Base-by-base conservation (phyloP, 768 basidiomycete genomes). In the Fomitopsis pulvina region DNA sequence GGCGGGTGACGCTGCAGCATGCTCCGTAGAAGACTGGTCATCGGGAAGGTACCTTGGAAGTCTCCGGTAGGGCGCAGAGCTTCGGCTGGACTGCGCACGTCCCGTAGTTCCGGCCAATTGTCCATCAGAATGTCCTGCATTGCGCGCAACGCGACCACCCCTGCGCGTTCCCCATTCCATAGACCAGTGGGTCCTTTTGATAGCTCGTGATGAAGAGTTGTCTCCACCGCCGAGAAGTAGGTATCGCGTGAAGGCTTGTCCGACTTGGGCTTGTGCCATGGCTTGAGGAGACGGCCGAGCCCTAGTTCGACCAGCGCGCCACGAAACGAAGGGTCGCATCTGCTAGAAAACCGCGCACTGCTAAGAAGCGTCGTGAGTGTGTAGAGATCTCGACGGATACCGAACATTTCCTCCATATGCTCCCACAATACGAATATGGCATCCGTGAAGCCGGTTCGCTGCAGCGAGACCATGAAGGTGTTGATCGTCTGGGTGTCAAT, bases 371-470 rank as follows among this genome's bases (percentile, higher is more conserved):
- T 69, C 39, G 72, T 70, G 46, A 92, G 74, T 26, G 84, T 78
- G 44, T 65, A 62, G 16, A 71, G 62, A 41, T 85, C 77, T 0
- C 83, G 83, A 2, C 68, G 62, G 0, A 83, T 68, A 4, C 69
- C 72, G 61, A 85, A 92, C 2, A 90, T 62, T 0, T 64, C 57
- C 3, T 68, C 68, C 66, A 88, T 77, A 22, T 79, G 65, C n/a
- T 83, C 80, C 84, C 86, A 92, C 1, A 90, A 58, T 38, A 67
- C 66, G 61, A 87, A 83, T 3, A 83, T 73, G 6, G 75, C 66
- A 55, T 87, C 85, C 0, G 84, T 83, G 2, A 85, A 77, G 26
- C 71, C 66, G 18, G 72, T 70, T 20, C 71, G 71, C 22, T 71
- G 69, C 37, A 90, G 69, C 0, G 75, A 55, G 10, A 64, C 60